These are phyloP conservation scores for Cystofilobasidium ferigula DNA, from an alignment of 768 basidiomycete genomes.

Conservation along the genomic window DNA sequence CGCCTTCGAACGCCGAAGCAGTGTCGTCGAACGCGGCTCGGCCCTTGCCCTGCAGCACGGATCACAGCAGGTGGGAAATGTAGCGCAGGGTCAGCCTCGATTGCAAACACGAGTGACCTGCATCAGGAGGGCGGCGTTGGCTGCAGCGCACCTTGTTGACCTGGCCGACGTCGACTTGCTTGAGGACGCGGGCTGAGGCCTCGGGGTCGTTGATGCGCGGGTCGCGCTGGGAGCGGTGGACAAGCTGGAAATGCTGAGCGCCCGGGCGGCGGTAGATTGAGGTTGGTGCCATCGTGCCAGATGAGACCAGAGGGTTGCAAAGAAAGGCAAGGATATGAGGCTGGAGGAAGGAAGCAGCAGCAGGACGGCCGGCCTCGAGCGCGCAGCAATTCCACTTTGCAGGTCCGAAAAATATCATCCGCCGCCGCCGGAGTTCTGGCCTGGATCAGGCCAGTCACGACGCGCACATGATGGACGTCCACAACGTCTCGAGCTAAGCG, in stretches of 20 bases:
- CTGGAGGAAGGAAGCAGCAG: background rate
- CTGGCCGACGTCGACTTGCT: constrained; percentile 51
- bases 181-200: constrained; percentile 78
- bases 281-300: constrained; percentile 21
- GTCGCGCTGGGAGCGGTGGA: constrained; percentile 90
- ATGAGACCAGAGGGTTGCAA: too few species aligned
- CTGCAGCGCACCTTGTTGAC: constrained; percentile 21
- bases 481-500: too few species aligned
- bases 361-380: too few species aligned
- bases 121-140: background rate
- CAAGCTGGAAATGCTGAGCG: constrained; percentile 87
- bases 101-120: background rate
- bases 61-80: background rate
- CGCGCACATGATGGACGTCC: too few species aligned
- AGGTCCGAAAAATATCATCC: too few species aligned
- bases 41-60: constrained; percentile 54
- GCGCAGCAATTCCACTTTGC: too few species aligned
- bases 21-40: constrained; percentile 62
- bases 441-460: too few species aligned
- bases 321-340: background rate
- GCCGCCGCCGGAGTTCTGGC: too few species aligned
- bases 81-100: background rate
- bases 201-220: constrained; percentile 89
- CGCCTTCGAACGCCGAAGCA: constrained; percentile 43
- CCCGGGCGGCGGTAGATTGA: constrained; percentile 73